Evolutionary conservation across 169 alveolate species (phyloP).

Genomic region (Eimeria zaria): DNA sequence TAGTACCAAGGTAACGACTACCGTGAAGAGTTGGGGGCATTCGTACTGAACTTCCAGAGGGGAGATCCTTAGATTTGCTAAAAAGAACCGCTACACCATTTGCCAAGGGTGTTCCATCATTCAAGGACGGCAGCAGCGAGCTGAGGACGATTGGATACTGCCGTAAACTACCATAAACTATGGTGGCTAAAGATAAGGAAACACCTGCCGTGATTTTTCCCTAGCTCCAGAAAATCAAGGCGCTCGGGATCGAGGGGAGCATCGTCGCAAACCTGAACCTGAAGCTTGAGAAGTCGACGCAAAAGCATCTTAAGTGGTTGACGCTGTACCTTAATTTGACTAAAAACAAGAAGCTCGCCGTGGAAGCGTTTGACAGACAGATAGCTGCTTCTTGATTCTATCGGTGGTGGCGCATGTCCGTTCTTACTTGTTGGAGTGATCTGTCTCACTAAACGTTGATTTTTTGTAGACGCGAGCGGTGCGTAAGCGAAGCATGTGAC

Average conservation of each 20-base stretch:
- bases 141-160: slow-evolving; percentile 97
- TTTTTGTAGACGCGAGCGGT: too few relatives aligned
- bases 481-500: too few relatives aligned
- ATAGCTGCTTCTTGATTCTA: slow-evolving; percentile 95
- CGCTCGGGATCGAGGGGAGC: slow-evolving; percentile 98
- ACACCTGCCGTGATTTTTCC: slow-evolving; percentile 89
- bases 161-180: slow-evolving; percentile 96
- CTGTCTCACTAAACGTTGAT: too few relatives aligned
- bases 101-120: slow-evolving; percentile 87
- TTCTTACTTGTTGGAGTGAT: slow-evolving; percentile 93
- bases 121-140: slow-evolving; percentile 97
- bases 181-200: slow-evolving; percentile 95
- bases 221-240: slow-evolving; percentile 96
- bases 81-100: slow-evolving; percentile 96
- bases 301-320: slow-evolving; percentile 98
- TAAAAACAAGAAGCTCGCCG: slow-evolving; percentile 95
- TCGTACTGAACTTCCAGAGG: slow-evolving; percentile 96
- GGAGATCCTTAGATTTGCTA: slow-evolving; percentile 95
- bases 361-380: slow-evolving; percentile 95
- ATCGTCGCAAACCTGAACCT: slow-evolving; percentile 98
- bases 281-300: slow-evolving; percentile 97
- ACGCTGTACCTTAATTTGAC: slow-evolving; percentile 97
- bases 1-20: slow-evolving; percentile 89
- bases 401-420: slow-evolving; percentile 97
- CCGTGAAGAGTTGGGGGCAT: slow-evolving; percentile 96